Evolutionary conservation across 1,284 basidiomycete genomes (phyloP).

Genomic region (Phlebopus sp.): DNA sequence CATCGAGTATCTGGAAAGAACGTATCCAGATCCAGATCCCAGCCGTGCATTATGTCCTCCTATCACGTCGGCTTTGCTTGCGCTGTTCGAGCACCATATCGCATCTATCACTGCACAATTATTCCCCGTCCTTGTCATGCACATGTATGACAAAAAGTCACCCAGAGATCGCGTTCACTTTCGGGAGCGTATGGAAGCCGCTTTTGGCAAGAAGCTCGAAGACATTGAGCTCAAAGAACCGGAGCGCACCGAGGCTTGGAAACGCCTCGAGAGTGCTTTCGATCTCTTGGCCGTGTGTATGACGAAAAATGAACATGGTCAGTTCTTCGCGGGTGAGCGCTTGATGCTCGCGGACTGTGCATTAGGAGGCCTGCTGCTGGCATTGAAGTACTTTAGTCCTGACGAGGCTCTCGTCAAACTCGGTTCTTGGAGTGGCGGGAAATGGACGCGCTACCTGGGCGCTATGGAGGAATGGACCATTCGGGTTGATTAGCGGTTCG

Average conservation of each 20-base stretch:
- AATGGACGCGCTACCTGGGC: conserved; percentile 8
- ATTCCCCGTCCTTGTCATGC: conserved; percentile 13
- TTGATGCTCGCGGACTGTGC: conserved; percentile 8
- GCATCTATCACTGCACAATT: conserved; percentile 6
- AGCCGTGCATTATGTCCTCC: conserved; percentile 8
- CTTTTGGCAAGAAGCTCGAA: conserved; percentile 8
- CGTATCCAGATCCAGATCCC: conserved; percentile 15
- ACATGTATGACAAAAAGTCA: conserved; percentile 14
- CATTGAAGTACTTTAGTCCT: conserved; percentile 9
- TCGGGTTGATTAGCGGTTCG: neutral
- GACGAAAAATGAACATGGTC: neutral
- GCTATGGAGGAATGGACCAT: conserved; percentile 3
- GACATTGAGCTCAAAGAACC: conserved; percentile 10
- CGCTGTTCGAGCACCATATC: conserved; percentile 13
- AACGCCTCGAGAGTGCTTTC: conserved; percentile 6
- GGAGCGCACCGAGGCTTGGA: conserved; percentile 8
- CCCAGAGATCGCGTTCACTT: conserved; percentile 11
- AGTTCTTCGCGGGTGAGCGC: conserved; percentile 5
- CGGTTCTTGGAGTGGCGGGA: conserved; percentile 6
- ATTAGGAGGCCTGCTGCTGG: conserved; percentile 7
- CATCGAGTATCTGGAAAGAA: conserved; percentile 18
- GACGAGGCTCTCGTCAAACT: conserved; percentile 10
- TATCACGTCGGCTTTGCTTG: conserved; percentile 8
- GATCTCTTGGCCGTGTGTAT: conserved; percentile 3
- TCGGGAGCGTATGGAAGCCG: conserved; percentile 8